Base-by-base conservation (phyloP, 306 rosid species). In the Quercus parvula region DNA sequence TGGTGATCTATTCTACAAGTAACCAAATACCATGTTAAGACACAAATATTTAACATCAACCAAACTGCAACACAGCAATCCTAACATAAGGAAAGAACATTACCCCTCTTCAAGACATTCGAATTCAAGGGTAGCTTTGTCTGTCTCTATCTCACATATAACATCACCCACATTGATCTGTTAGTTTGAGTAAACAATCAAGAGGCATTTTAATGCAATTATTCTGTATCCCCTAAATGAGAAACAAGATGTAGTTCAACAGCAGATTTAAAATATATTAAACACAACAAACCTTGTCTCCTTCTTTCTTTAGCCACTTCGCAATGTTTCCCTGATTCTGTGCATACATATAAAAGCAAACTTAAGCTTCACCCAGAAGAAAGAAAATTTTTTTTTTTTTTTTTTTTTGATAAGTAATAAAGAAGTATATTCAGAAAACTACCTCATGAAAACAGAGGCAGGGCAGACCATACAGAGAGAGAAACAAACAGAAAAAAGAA, bases 91-190 rank as follows among this genome's bases (percentile, higher is more conserved):
- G 78, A 90, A 86, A 86, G 80, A 78, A 56, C 30, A 74, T 75
- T 91, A 95, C 99, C 99, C 99, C 89, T 95, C 99, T 86, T 95
- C 99, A 77, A 95, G 94, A 77, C 74, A 71, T 85, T 95, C 99
- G 81, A 90, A 95, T 85, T 95, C 99, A 78, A 95, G 84, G 73
- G 99, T 95, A 74, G 99, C 99, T 86, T 95, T 95, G 83, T 95
- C 99, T 35, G 99, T 95, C 91, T 95, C 99, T 90, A 95, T 95
- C 91, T 95, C 99, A 79, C 99, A 95, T 76, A 95, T 72, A 38
- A 95, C 90, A 84, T 95, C 98, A 78, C 99, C 99, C 81, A 95
- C 98, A 78, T 90, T 97, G 77, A 95, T 91, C 99, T 95, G 94
- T 84, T 70, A 61, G 73, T 83, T 75, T 56, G 74, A 75, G 49